Evolutionary conservation across 345 rosid species (phyloP), one percentile per base, ranked within the genome.

Genomic region (Citrus reticulata): DNA sequence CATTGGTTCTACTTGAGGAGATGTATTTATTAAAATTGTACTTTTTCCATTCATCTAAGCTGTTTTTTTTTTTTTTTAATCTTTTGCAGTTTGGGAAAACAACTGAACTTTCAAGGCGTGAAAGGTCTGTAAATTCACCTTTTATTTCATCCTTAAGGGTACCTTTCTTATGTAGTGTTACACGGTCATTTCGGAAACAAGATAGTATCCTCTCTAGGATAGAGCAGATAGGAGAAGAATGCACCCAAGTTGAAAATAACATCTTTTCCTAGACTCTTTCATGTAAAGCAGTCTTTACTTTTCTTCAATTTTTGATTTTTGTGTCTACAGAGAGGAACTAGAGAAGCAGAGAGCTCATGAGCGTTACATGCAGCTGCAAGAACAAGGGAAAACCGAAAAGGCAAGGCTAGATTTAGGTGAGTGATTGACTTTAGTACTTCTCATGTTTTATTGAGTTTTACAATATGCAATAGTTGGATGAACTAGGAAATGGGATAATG

Each of bases 71-170:
- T 32, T 57, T 37, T 63, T 34, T 60, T 37, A 7, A 34, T 65
- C 59, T 62, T 77, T 14, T 82, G 65, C 81, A 88, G 95, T 49
- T 70, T 46, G 88, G 80, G 66, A 89, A 78, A 78, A 83, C 91
- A n/a, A 84, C 91, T 11, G 95, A 90, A 84, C 93, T 92, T 78
- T 90, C 93, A 7, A 86, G 93, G 89, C 93, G 96, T 32, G 96
- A 92, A 83, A 92, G 93, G 95, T 92, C 76, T 66, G 84, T 73
- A 37, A 59, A 27, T 74, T 37, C 32, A 42, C 29, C 49, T 46
- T 27, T 70, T 19, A 8, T 32, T 65, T 32, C n/a, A 19, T 65
- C 69, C 24, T 65, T 19, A 32, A 19, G 5, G 69, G 69, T 3
- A 6, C 9, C 62, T 24, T 22, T 2, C 4, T 19, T 65, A 7